These are phyloP conservation scores for Venturia nashicola DNA, from an alignment of 2,329 filamentous ascomycete genomes.

Conservation along the genomic window DNA sequence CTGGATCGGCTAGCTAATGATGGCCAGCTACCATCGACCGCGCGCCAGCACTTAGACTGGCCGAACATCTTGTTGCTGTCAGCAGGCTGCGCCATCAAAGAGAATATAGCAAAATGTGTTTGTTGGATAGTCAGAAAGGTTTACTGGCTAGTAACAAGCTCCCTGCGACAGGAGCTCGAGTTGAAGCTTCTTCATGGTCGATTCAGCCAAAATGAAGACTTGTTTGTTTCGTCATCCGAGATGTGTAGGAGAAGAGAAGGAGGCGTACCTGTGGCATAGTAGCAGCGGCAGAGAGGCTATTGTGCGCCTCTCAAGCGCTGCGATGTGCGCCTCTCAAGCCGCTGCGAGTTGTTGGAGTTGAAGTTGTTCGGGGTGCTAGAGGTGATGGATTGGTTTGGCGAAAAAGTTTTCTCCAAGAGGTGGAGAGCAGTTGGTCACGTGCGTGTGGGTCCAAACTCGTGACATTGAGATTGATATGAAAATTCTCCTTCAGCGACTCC, in stretches of 20 bases:
- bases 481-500: neutral
- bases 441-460: neutral
- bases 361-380: neutral
- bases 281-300: neutral
- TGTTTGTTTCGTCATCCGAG: conserved; percentile 58
- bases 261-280: neutral
- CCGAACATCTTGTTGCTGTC: neutral
- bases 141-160: conserved; percentile 90
- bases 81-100: neutral
- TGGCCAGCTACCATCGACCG: neutral
- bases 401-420: neutral
- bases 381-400: neutral
- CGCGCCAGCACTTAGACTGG: neutral
- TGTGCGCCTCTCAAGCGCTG: neutral
- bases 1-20: neutral
- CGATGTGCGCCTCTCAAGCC: neutral
- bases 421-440: neutral
- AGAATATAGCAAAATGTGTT: conserved; percentile 2
- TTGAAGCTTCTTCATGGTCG: conserved; percentile 75
- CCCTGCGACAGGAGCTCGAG: conserved; percentile 51
- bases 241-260: neutral
- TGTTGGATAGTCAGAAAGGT: conserved; percentile 52
- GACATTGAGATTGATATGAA: neutral
- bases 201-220: conserved; percentile 81
- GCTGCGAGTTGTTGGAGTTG: neutral